Conservation (phyloP, 2,329 filamentous ascomycete species). For the Leptographium flavum region DNA sequence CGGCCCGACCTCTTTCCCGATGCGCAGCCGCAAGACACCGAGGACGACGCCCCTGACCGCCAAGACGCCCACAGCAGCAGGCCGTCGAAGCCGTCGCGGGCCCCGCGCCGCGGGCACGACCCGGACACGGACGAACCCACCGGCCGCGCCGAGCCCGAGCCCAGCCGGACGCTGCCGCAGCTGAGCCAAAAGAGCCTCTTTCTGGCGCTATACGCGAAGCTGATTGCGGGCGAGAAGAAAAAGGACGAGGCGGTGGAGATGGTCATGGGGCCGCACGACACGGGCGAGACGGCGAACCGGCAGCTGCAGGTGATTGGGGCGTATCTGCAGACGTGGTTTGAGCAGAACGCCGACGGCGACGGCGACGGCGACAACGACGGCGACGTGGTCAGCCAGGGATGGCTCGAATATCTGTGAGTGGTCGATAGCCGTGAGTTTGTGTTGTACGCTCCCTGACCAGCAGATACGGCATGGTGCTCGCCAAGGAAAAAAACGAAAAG, state of each 20-base stretch:
- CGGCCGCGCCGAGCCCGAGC: constrained; percentile 3
- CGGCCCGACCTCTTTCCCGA: constrained; percentile 11
- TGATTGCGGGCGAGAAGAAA: constrained; percentile 85
- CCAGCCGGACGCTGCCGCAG: constrained; percentile 26
- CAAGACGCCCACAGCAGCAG: neutral
- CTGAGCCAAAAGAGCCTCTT: constrained; percentile 89
- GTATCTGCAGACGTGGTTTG: constrained; percentile 70
- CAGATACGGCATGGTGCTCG: constrained; percentile 78
- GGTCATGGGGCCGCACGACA: constrained; percentile 86
- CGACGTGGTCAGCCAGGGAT: constrained; percentile 61
- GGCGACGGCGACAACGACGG: constrained; percentile 47
- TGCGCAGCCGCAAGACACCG: constrained; percentile 13
- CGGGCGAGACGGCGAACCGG: constrained; percentile 71
- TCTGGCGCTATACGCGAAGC: constrained; percentile 81
- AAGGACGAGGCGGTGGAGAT: constrained; percentile 96
- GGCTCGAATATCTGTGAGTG: constrained; percentile 82
- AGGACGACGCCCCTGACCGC: neutral
- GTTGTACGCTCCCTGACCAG: no score
- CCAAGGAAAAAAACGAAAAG: constrained; percentile 80
- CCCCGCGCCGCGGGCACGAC: no score
- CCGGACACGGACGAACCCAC: neutral
- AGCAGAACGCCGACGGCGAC: constrained; percentile 43
- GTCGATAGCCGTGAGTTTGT: no score
- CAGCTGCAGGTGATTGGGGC: constrained; percentile 65
- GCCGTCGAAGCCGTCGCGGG: neutral